These are phyloP conservation scores for Chrysosporium keratinophilum DNA, from an alignment of 2,329 filamentous ascomycete genomes.

Conservation along the genomic window DNA sequence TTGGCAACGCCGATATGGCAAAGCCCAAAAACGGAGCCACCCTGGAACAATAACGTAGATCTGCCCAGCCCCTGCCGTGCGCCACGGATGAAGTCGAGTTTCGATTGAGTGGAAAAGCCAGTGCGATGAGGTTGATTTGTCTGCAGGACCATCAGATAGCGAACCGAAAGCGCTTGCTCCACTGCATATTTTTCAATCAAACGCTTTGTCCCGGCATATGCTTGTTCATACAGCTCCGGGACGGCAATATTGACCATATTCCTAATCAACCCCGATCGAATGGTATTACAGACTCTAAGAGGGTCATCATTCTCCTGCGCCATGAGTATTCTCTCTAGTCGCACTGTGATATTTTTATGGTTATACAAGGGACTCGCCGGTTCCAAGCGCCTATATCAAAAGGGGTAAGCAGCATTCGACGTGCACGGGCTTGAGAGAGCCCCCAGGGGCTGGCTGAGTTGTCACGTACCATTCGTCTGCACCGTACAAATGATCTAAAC, in stretches of 20 bases:
- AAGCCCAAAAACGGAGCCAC: conserved; percentile 81
- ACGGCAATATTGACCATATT: conserved; percentile 88
- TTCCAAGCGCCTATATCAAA: conserved; percentile 60
- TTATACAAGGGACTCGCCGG: conserved; percentile 74
- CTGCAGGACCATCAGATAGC: conserved; percentile 61
- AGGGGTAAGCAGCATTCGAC: background rate
- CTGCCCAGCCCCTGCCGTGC: conserved; percentile 80
- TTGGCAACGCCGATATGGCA: conserved; percentile 88
- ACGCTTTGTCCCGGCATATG: conserved; percentile 79
- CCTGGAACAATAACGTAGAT: conserved; percentile 75
- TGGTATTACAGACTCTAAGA: conserved; percentile 62
- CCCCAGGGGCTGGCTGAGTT: background rate
- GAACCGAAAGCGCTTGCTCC: conserved; percentile 69
- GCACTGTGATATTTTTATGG: conserved; percentile 69
- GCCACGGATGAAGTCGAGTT: conserved; percentile 77
- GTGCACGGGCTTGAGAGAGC: background rate
- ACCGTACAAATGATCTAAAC: conserved; percentile 71
- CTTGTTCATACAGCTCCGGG: conserved; percentile 68
- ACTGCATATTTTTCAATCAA: conserved; percentile 86
- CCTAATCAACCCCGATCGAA: conserved; percentile 65
- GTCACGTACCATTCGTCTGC: conserved; percentile 62
- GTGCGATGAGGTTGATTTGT: conserved; percentile 42
- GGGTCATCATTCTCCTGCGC: conserved; percentile 63
- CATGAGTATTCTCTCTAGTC: conserved; percentile 58
- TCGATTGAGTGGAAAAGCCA: conserved; percentile 60